phyloP scores from a whole-genome alignment of 345 rosid species.

The Eucalyptus virginea region DNA sequence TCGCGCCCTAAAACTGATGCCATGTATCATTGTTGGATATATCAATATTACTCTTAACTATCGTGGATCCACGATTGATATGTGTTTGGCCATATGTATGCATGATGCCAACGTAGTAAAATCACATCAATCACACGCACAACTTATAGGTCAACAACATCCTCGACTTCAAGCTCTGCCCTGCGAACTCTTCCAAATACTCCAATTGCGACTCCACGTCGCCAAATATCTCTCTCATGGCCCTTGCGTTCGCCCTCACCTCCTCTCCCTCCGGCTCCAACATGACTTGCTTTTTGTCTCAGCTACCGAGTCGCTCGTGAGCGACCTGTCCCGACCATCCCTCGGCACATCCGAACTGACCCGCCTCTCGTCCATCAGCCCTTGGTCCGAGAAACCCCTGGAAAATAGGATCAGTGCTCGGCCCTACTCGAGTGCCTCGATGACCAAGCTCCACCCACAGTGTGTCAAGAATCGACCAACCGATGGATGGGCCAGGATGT shows the following conservation, averaged over 20 bases:
- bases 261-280: not conserved
- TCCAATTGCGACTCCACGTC: not conserved
- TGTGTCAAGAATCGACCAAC: constrained; percentile 17
- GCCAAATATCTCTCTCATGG: not conserved
- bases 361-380: not conserved
- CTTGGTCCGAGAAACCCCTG: not conserved
- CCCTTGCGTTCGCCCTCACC: not conserved
- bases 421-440: constrained; percentile 3
- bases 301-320: no score
- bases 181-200: not conserved
- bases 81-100: no score
- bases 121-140: no score
- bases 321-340: no score
- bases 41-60: no score
- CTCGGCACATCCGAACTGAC: not conserved
- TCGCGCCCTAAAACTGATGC: no score
- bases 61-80: no score
- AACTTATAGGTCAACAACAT: no score
- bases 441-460: constrained; percentile 4
- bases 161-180: no score
- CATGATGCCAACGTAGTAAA: no score
- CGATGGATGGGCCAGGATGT: not conserved
- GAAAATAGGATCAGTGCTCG: not conserved
- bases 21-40: no score
- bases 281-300: not conserved